Base-by-base conservation (phyloP, 176 grass and related monocot species). In the Saccharum officinarum region DNA sequence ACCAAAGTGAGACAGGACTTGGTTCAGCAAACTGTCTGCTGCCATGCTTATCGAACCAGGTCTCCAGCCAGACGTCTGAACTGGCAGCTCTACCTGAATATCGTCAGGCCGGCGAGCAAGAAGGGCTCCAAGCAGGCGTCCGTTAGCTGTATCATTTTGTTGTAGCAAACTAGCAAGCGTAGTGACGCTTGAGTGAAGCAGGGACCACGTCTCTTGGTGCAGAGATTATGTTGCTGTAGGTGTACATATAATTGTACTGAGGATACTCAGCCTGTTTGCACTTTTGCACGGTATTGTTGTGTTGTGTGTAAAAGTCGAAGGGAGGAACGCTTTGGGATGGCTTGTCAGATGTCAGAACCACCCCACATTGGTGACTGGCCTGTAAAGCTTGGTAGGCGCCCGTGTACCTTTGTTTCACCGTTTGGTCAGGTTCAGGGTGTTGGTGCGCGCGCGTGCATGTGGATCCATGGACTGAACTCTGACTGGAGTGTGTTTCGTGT, bases 131-230 rank as follows among this genome's bases (percentile, higher is more conserved):
- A 36, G 54, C 3, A 72, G 81, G 22, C 47, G 13, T 18, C 64
- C 39, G 22, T 6, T 74, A 31, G 44, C 71, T 83, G 67, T 79
- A 34, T 42, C 61, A 34, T 84, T 80, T 62, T 84, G 30, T 22
- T 44, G 61, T 79, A 62, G 11, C 49, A 74, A 59, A 63, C 34
- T 79, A 62, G 16, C 49, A 74, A 59, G 70, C 34, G 59, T 39
- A 55, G 31, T 86, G 16, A 42, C 69, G 75, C 30, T 74, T 46
- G 12, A 40, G 37, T 26, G 77, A 26, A 83, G 8, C 3, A 47
- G 38, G 17, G 37, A 67, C 8, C 33, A 38, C 64, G 73, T 67
- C 78, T 49, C 8, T 17, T 38, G 59, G 55, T 63, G 15, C 39
- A 20, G n/a, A 49, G 5, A 22, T 55, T 73, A 12, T 70, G 5